Evolutionary conservation across 2,329 filamentous ascomycete genomes (phyloP).

Genomic region (Venturiaceae sp.): DNA sequence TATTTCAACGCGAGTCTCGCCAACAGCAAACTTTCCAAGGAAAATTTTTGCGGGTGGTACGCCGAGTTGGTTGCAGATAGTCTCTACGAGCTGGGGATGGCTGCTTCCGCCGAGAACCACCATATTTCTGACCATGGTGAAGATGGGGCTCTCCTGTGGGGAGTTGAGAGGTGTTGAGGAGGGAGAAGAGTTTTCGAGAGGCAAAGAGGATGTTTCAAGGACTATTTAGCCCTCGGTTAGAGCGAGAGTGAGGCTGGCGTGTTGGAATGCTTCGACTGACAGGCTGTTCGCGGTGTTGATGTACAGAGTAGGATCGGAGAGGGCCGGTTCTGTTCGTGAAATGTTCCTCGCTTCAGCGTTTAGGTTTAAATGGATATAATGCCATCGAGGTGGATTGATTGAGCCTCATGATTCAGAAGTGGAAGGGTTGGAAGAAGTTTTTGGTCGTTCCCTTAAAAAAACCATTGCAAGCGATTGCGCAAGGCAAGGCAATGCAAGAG

Average conservation of each 20-base stretch:
- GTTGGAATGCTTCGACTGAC: not conserved
- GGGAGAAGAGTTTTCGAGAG: not conserved
- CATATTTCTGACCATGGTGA: constrained; percentile 49
- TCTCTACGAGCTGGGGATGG: constrained; percentile 78
- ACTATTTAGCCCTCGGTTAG: not conserved
- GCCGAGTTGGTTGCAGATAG: constrained; percentile 79
- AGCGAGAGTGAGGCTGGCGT: not conserved
- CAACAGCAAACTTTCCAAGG: constrained; percentile 86
- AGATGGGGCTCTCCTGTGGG: not conserved
- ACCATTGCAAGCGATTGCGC: not conserved
- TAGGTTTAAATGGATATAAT: not conserved
- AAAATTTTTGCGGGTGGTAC: constrained; percentile 77
- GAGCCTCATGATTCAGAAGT: not conserved
- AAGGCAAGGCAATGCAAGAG: too few species aligned
- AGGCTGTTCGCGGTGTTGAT: not conserved
- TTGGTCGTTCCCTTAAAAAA: not conserved
- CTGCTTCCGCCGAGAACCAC: constrained; percentile 89
- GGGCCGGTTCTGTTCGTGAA: too few species aligned
- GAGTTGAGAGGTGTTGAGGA: not conserved
- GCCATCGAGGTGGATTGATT: not conserved
- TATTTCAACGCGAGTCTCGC: constrained; percentile 92
- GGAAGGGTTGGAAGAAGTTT: not conserved
- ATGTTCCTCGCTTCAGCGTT: too few species aligned
- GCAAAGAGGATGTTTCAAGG: not conserved
- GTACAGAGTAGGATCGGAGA: too few species aligned